These are phyloP conservation scores for Elsinoe necatrix DNA, from an alignment of 2,329 filamentous ascomycete species.

Conservation along the genomic window DNA sequence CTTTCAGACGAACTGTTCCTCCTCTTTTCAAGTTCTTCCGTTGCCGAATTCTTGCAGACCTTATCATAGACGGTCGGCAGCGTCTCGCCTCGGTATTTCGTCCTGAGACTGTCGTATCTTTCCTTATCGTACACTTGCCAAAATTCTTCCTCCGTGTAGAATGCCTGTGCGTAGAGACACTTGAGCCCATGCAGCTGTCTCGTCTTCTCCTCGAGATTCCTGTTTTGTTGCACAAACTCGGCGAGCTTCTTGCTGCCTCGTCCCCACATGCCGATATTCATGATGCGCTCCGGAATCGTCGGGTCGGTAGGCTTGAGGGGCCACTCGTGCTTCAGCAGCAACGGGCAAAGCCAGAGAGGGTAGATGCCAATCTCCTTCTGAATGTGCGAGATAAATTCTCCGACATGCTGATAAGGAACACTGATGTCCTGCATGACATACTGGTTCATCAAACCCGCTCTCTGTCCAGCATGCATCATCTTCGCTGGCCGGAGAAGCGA, in stretches of 20 bases:
- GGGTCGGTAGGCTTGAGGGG: slow-evolving; percentile 14
- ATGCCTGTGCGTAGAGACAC: slow-evolving; percentile 81
- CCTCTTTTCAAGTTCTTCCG: slow-evolving; percentile 5
- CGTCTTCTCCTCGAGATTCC: slow-evolving; percentile 61
- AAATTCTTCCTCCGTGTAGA: slow-evolving; percentile 66
- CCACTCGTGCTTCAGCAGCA: slow-evolving; percentile 22
- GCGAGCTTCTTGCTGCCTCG: slow-evolving; percentile 52
- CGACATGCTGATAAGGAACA: slow-evolving; percentile 45
- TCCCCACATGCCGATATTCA: slow-evolving; percentile 67
- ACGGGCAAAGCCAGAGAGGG: slow-evolving; percentile 53
- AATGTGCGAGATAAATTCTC: slow-evolving; percentile 47
- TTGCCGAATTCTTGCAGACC: slow-evolving; percentile 33
- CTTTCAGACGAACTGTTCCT: not conserved
- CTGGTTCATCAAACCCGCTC: slow-evolving; percentile 45
- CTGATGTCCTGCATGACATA: slow-evolving; percentile 58
- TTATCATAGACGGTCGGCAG: slow-evolving; percentile 65
- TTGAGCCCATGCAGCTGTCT: slow-evolving; percentile 66
- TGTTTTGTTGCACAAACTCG: slow-evolving; percentile 62
- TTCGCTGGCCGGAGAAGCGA: slow-evolving; percentile 52
- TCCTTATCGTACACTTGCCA: slow-evolving; percentile 53
- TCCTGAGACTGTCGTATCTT: slow-evolving; percentile 55
- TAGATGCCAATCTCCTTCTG: slow-evolving; percentile 43
- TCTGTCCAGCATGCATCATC: slow-evolving; percentile 56
- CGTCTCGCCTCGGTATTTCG: slow-evolving; percentile 53
- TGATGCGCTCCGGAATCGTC: slow-evolving; percentile 31